These are phyloP conservation scores for Pseudevernia furfuracea DNA, from an alignment of 495 filamentous ascomycete genomes.

Conservation along the genomic window DNA sequence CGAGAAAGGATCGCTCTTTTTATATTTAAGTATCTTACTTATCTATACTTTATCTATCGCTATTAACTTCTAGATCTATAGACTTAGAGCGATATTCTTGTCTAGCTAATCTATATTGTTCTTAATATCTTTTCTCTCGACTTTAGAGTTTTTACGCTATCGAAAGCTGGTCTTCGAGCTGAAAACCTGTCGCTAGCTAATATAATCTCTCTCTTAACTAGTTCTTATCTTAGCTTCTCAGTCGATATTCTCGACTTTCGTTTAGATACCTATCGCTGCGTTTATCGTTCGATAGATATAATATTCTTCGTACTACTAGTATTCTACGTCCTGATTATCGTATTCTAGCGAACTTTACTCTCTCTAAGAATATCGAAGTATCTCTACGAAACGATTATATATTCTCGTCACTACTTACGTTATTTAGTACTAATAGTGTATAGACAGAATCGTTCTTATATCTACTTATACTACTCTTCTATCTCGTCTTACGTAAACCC, in stretches of 20 bases:
- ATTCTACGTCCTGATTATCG: slow-evolving; percentile 5
- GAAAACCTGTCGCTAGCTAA: slow-evolving; percentile 14
- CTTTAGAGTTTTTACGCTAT: slow-evolving; percentile 6
- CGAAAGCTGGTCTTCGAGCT: slow-evolving; percentile 5
- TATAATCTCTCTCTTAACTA: slow-evolving; percentile 20
- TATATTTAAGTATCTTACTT: slow-evolving; percentile 19
- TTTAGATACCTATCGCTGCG: slow-evolving; percentile 20
- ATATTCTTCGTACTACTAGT: slow-evolving; percentile 6
- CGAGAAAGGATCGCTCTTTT: slow-evolving; percentile 17
- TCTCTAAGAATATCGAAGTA: slow-evolving; percentile 5
- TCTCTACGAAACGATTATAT: slow-evolving; percentile 6
- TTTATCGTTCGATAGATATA: slow-evolving; percentile 23
- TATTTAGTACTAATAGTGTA: not conserved
- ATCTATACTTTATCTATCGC: slow-evolving; percentile 8
- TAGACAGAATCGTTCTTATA: slow-evolving; percentile 5
- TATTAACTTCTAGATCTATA: slow-evolving; percentile 9
- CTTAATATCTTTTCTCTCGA: slow-evolving; percentile 9
- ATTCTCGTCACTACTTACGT: not conserved
- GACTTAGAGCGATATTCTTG: slow-evolving; percentile 7
- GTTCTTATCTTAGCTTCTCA: slow-evolving; percentile 27
- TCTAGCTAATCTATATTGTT: slow-evolving; percentile 7
- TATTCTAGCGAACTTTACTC: slow-evolving; percentile 3
- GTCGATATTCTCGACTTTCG: slow-evolving; percentile 28
- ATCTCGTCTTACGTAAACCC: slow-evolving; percentile 3
- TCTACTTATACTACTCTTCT: slow-evolving; percentile 8